Base-by-base conservation (phyloP, 2,329 filamentous ascomycete species). In the Colletotrichum lini region DNA sequence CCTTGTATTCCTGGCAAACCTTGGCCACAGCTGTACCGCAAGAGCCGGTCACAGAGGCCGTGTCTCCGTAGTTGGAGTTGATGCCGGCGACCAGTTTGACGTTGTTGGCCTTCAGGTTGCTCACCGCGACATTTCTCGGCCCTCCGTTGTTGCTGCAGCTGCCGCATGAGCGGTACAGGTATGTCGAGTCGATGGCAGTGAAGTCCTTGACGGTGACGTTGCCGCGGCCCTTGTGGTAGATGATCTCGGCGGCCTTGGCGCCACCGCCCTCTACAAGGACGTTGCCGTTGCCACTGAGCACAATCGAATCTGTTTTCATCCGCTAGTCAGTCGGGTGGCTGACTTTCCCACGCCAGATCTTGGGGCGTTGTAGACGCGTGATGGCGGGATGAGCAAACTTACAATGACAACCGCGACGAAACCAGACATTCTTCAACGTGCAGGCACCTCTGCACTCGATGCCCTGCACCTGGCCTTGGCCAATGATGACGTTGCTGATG, bases 401-500 rank as follows among this genome's bases (percentile, higher is more conserved):
- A 73, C 72, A 82, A 65, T 83, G 81, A 71, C 82, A 83, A 38
- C 83, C 80, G 60, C 82, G 78, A 18, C 78, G 76, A 78, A 79
- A 82, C 81, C 80, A 82, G 71, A 83, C 82, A 67, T 80, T 81
- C 74, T 78, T 80, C 38, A 80, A 70, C 10, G 77, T 80, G 75
- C 85, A 87, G 16, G 82, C 78, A 47, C 84, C 85, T 62, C 82
- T 77, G 78, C 86, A 88, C 79, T 88, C 85, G 42, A 88, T 82
- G 64, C 83, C 86, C 77, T 87, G 86, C 44, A 83, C 81, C 72
- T 87, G 81, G 70, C 84, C 82, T n/a, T 80, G 80, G 26, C 87
- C 86, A 65, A 88, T 88, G 76, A 88, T 87, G 76, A 85, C 86
- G 75, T 88, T 88, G 73, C 82, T 84, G 35, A 88, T 78, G 35